Conservation (phyloP, 306 rosid genomes). For the Astragalus glycyphyllos region DNA sequence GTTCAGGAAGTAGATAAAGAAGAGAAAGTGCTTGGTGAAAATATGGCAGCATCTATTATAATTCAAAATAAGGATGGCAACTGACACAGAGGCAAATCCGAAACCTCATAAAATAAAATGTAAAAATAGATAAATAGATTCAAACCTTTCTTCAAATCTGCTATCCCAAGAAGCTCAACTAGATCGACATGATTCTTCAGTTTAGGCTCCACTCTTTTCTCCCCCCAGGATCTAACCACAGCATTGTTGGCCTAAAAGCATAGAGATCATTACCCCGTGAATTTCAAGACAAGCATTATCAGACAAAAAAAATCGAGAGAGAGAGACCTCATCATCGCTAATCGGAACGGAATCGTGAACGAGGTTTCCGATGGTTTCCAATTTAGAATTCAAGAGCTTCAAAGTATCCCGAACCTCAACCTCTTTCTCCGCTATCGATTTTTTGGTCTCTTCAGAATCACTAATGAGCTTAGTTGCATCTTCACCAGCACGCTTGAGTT, state of each 20-base stretch:
- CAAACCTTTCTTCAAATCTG: constrained; percentile 78
- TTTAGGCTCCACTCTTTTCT: constrained; percentile 76
- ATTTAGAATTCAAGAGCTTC: constrained; percentile 57
- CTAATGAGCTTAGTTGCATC: constrained; percentile 63
- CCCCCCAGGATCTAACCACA: constrained; percentile 86
- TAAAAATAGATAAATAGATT: neutral
- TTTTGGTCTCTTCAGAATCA: constrained; percentile 70
- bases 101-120: neutral
- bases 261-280: neutral
- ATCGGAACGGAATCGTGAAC: constrained; percentile 89
- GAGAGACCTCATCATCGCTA: constrained; percentile 68
- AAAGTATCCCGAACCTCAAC: constrained; percentile 69
- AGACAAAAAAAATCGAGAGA: neutral
- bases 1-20: neutral
- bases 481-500: constrained; percentile 68
- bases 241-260: constrained; percentile 71
- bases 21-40: neutral
- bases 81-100: neutral
- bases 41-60: neutral
- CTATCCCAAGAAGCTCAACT: constrained; percentile 81
- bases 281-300: neutral
- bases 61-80: neutral
- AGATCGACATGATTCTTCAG: constrained; percentile 88
- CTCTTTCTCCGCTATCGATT: constrained; percentile 69
- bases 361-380: constrained; percentile 86